These are phyloP conservation scores for Cajanus cajan DNA, from an alignment of 306 rosid species.

Conservation along the genomic window DNA sequence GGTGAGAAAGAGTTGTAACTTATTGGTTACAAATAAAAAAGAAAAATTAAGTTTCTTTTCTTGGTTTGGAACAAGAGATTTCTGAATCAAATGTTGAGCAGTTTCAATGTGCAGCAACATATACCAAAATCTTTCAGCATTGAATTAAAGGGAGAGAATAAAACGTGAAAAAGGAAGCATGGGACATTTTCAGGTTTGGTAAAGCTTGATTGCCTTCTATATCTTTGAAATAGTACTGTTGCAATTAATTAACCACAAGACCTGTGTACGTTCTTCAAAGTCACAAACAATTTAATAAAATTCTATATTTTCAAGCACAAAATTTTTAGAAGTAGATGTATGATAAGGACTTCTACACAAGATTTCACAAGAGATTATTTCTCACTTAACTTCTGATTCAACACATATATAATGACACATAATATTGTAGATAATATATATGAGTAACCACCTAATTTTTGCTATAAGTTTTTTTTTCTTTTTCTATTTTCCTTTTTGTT, in stretches of 20 bases:
- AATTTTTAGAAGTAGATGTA: background rate
- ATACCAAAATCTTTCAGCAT: background rate
- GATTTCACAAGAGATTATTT: background rate
- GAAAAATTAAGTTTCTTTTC: background rate
- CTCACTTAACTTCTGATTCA: background rate
- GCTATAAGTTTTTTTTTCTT: background rate
- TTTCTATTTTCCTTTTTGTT: too few species aligned
- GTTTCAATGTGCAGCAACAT: background rate
- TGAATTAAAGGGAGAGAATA: background rate
- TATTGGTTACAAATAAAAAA: too few species aligned
- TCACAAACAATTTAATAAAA: constrained; percentile 1
- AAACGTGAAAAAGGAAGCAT: background rate
- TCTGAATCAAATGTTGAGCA: background rate
- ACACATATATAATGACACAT: background rate
- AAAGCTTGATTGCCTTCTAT: background rate
- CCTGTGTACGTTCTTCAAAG: background rate
- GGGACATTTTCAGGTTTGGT: background rate
- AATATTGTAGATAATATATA: background rate
- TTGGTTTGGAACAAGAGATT: background rate
- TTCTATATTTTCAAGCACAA: background rate
- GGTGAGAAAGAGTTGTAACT: too few species aligned
- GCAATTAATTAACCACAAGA: background rate
- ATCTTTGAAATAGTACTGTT: background rate
- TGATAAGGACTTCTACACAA: background rate
- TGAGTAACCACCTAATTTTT: background rate